These are phyloP conservation scores for Leptographium radiaticola DNA, from an alignment of 2,329 filamentous ascomycete genomes.

Conservation along the genomic window DNA sequence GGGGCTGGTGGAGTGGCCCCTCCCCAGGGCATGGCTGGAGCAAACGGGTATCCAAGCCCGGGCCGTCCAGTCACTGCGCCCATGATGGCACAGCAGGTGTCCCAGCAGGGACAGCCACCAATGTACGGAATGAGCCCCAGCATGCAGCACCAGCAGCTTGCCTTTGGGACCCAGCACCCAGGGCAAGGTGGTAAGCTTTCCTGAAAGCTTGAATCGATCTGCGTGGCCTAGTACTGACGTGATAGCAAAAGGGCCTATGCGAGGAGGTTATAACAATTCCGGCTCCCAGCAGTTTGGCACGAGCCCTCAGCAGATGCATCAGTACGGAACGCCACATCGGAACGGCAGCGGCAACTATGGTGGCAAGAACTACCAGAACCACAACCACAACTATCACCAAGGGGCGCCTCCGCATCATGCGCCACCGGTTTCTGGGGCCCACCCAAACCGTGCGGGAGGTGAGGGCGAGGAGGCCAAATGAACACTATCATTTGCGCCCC, in stretches of 20 bases:
- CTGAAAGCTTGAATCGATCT: background rate
- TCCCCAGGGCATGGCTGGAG: constrained; percentile 47
- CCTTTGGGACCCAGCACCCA: constrained; percentile 54
- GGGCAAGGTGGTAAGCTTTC: constrained; percentile 53
- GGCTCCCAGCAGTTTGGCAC: constrained; percentile 50
- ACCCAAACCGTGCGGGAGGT: constrained; percentile 19
- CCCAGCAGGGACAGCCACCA: constrained; percentile 73
- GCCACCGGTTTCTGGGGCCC: constrained; percentile 20
- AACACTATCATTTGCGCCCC: background rate
- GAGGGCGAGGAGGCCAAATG: constrained; percentile 33
- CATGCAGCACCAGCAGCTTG: constrained; percentile 62
- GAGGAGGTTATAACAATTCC: constrained; percentile 42
- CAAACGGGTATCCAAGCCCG: constrained; percentile 79
- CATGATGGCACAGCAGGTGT: constrained; percentile 92
- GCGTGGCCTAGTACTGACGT: constrained; percentile 1
- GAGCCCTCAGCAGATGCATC: constrained; percentile 52
- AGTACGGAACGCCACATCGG: constrained; percentile 47
- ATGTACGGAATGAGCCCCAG: constrained; percentile 65
- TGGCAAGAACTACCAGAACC: constrained; percentile 33
- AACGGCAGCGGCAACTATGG: constrained; percentile 41
- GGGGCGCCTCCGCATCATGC: constrained; percentile 17
- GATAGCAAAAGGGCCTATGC: constrained; percentile 37
- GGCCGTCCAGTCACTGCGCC: constrained; percentile 57
- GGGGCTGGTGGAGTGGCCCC: constrained; percentile 16
- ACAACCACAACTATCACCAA: constrained; percentile 17